A percentile compares a stretch with the other conserved stretches of the same genome.
Evolutionary conservation across 768 basidiomycete genomes (phyloP).

Genomic region (Lactifluus volemus): DNA sequence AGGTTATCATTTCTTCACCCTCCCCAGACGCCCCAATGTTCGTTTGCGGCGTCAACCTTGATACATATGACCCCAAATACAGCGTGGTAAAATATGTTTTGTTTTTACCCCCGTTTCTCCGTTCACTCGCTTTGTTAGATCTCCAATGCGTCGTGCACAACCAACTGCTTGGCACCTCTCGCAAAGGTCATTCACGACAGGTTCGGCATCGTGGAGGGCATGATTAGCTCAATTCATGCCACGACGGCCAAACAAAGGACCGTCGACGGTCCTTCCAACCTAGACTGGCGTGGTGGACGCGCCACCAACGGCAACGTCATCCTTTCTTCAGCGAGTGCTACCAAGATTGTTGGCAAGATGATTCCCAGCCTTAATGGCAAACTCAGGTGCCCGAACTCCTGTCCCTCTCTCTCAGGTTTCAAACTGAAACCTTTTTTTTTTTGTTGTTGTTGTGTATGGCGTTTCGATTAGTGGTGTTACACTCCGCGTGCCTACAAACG

Average conservation of each 20-base stretch:
- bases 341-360: conserved; percentile 98
- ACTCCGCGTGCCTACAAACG: conserved; percentile 95
- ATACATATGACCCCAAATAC: conserved; percentile 81
- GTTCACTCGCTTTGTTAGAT: conserved; percentile 39
- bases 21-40: conserved; percentile 97
- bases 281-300: conserved; percentile 98
- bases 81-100: conserved; percentile 60
- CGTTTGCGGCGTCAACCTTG: conserved; percentile 93
- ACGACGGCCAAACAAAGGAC: conserved; percentile 96
- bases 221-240: conserved; percentile 98
- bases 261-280: conserved; percentile 88
- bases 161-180: conserved; percentile 98
- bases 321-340: conserved; percentile 96
- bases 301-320: conserved; percentile 98
- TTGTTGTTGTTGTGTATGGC: neutral
- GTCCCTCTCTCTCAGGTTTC: neutral
- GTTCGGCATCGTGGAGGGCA: conserved; percentile 90
- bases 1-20: conserved; percentile 98
- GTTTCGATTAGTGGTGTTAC: conserved; percentile 61
- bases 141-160: conserved; percentile 99
- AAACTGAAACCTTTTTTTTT: conserved; percentile 3
- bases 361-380: conserved; percentile 96
- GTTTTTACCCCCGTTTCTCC: neutral
- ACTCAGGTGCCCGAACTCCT: conserved; percentile 63
- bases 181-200: conserved; percentile 98